These are phyloP conservation scores for Trichoderma atroviride DNA, from an alignment of 2,329 filamentous ascomycete species.

Conservation along the genomic window DNA sequence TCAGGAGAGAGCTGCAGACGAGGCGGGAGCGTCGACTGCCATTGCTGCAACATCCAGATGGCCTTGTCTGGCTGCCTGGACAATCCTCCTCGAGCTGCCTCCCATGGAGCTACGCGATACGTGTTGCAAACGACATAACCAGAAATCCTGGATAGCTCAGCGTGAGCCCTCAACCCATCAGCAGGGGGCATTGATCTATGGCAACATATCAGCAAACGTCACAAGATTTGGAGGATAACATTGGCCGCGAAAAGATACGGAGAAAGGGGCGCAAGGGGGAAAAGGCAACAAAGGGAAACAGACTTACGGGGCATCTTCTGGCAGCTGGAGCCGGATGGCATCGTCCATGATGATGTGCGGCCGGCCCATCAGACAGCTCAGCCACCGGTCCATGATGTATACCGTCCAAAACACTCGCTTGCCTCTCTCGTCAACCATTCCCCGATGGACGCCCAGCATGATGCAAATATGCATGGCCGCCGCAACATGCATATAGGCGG, in stretches of 20 bases:
- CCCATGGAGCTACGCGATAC: constrained; percentile 45
- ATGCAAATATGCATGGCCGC: constrained; percentile 53
- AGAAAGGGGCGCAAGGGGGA: neutral
- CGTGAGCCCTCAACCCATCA: constrained; percentile 49
- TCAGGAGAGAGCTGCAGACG: constrained; percentile 43
- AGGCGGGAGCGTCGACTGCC: constrained; percentile 44
- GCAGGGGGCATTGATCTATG: constrained; percentile 48
- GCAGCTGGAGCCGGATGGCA: constrained; percentile 48
- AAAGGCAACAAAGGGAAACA: too few relatives aligned
- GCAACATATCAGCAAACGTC: neutral
- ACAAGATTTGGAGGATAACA: neutral
- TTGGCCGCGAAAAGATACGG: neutral
- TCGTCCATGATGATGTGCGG: constrained; percentile 52
- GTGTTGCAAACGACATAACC: constrained; percentile 53
- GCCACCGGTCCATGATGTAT: constrained; percentile 53
- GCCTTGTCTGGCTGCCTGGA: constrained; percentile 44
- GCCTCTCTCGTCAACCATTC: constrained; percentile 47
- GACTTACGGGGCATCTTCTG: constrained; percentile 46
- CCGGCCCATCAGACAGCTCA: constrained; percentile 54
- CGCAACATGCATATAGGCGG: constrained; percentile 51
- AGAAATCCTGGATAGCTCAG: constrained; percentile 52
- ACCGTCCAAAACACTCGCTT: constrained; percentile 57
- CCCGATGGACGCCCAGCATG: constrained; percentile 52
- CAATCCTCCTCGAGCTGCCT: constrained; percentile 32
- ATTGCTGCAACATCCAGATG: constrained; percentile 47